Conservation (phyloP, 257 asterid species). For the Mitragyna speciosa region DNA sequence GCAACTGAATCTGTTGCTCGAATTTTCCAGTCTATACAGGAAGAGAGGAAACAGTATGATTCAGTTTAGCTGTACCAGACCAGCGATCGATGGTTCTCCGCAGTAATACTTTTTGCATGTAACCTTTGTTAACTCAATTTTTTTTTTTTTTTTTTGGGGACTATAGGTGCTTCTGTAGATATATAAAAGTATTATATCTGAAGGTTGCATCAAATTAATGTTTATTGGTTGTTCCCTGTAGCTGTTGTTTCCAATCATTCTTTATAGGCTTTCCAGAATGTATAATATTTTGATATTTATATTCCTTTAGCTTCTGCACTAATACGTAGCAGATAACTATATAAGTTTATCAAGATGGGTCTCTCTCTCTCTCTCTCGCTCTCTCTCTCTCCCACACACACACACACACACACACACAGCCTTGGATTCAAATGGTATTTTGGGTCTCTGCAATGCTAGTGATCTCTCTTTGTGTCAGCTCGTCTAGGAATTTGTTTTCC, state of each 20-base stretch:
- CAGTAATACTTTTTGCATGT: constrained; percentile 8
- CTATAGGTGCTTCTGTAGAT: constrained; percentile 16
- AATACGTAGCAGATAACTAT: not conserved
- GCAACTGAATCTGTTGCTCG: constrained; percentile 88
- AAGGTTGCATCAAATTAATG: constrained; percentile 6
- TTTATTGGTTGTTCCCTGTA: not conserved
- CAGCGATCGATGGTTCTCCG: not conserved
- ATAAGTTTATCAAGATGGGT: not conserved
- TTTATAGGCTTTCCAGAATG: not conserved
- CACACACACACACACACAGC: too few relatives aligned
- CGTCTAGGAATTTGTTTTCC: not conserved
- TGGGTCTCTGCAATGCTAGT: too few relatives aligned
- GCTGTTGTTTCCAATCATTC: not conserved
- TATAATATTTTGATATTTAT: not conserved
- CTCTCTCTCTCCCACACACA: too few relatives aligned
- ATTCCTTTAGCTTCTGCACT: not conserved
- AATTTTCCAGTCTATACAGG: constrained; percentile 75
- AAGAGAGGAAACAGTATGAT: constrained; percentile 70
- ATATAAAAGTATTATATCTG: not conserved
- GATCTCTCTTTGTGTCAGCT: not conserved
- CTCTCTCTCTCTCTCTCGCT: not conserved
- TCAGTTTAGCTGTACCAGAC: constrained; percentile 20
- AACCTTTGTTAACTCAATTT: constrained; percentile 1
- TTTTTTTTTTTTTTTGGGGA: not conserved
- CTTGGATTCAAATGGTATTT: not conserved